phyloP scores from a whole-genome alignment of 805 yeast genomes.

The Wickerhamomyces queroliae region DNA sequence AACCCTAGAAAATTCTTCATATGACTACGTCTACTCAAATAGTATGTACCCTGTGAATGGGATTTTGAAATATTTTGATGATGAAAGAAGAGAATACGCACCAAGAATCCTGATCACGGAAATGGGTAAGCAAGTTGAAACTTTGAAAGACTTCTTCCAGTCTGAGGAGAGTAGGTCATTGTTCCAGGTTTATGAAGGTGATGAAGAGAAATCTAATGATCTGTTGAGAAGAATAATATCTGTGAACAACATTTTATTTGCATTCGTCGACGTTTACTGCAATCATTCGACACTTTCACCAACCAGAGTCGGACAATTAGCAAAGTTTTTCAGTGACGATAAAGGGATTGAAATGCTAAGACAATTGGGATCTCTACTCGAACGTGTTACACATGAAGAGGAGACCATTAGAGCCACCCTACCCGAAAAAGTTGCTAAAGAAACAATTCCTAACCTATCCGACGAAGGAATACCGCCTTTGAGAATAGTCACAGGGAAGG shows the following conservation, averaged over 20 bases:
- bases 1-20: slow-evolving; percentile 49
- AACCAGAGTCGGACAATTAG: slow-evolving; percentile 25
- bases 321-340: slow-evolving; percentile 34
- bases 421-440: slow-evolving; percentile 41
- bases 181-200: slow-evolving; percentile 18
- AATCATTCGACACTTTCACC: slow-evolving; percentile 46
- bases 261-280: slow-evolving; percentile 51
- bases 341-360: slow-evolving; percentile 35
- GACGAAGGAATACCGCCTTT: slow-evolving; percentile 33
- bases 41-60: slow-evolving; percentile 48
- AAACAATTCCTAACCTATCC: slow-evolving; percentile 30
- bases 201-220: slow-evolving; percentile 13
- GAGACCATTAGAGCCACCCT: slow-evolving; percentile 39
- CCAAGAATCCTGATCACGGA: slow-evolving; percentile 29
- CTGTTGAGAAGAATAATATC: slow-evolving; percentile 26
- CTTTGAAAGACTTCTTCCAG: slow-evolving; percentile 22
- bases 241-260: slow-evolving; percentile 39
- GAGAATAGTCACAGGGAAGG: slow-evolving; percentile 37
- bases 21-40: slow-evolving; percentile 52
- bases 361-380: slow-evolving; percentile 39
- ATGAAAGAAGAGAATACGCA: slow-evolving; percentile 45
- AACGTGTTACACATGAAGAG: slow-evolving; percentile 54
- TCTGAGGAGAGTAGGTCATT: slow-evolving; percentile 19
- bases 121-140: slow-evolving; percentile 25
- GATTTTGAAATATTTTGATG: slow-evolving; percentile 51